These are phyloP conservation scores for Sporothrix curviconia DNA, from an alignment of 2,329 filamentous ascomycete genomes.

Conservation along the genomic window DNA sequence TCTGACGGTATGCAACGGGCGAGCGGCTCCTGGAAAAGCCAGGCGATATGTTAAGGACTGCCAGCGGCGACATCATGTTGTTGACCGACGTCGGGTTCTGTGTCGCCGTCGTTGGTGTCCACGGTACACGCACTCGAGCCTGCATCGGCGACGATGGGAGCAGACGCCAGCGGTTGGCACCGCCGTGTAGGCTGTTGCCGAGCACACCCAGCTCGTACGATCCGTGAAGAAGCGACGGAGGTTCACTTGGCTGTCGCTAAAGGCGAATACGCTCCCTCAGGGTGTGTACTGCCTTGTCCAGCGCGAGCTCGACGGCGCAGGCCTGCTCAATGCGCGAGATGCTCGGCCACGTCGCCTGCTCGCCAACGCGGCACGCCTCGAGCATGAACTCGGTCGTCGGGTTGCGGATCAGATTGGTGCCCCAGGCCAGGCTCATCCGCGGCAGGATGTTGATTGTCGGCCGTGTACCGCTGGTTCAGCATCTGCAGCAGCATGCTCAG, in stretches of 20 bases:
- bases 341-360: conserved; percentile 88
- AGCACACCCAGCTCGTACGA: conserved; percentile 26
- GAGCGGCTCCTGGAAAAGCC: background rate
- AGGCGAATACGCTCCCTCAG: conserved; percentile 62
- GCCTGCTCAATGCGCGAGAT: conserved; percentile 78
- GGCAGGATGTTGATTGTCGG: conserved; percentile 78
- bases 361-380: conserved; percentile 67
- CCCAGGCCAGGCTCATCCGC: conserved; percentile 22
- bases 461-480: conserved; percentile 83
- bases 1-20: conserved; percentile 10
- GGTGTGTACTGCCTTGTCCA: conserved; percentile 67
- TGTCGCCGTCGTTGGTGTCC: conserved; percentile 2
- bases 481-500: conserved; percentile 74
- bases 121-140: background rate
- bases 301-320: conserved; percentile 78
- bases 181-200: background rate
- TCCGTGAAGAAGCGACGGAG: conserved; percentile 41
- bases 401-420: conserved; percentile 69
- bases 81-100: conserved; percentile 14
- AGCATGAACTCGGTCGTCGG: conserved; percentile 83
- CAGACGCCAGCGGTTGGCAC: background rate
- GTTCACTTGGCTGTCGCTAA: conserved; percentile 59
- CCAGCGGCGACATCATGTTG: background rate
- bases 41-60: background rate
- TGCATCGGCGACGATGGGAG: background rate